phyloP scores from a whole-genome alignment of 148 eudicot genomes.

The Agrostemma githago region DNA sequence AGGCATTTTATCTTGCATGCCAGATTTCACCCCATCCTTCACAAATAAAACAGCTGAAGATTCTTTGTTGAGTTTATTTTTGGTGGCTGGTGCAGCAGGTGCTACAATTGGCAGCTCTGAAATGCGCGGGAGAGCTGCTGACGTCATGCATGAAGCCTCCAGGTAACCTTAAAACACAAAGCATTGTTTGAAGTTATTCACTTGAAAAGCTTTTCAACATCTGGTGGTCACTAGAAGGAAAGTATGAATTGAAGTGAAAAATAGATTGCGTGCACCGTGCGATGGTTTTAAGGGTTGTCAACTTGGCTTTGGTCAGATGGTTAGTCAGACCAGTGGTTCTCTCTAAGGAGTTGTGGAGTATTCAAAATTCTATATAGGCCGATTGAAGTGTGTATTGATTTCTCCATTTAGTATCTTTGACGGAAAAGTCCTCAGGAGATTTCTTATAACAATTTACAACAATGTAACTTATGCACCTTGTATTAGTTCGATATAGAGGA shows the following conservation, averaged over 20 bases:
- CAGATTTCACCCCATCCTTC: slow-evolving; percentile 74
- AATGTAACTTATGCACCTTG: neutral
- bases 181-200: slow-evolving; percentile 2
- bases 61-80: slow-evolving; percentile 39
- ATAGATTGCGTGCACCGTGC: no score
- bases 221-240: neutral
- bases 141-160: slow-evolving; percentile 69
- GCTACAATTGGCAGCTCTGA: slow-evolving; percentile 67
- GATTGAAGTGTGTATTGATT: neutral
- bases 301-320: neutral
- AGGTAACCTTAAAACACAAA: no score
- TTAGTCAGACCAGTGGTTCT: neutral
- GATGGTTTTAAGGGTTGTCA: no score
- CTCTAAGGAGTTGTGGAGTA: no score
- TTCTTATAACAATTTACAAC: no score
- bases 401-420: neutral
- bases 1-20: no score
- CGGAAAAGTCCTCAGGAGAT: no score
- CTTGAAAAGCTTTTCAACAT: neutral
- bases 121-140: slow-evolving; percentile 85
- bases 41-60: slow-evolving; percentile 50
- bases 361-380: neutral
- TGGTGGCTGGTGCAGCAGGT: slow-evolving; percentile 86
- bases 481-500: no score
- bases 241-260: no score